Base-by-base conservation (phyloP, 345 rosid species). In the Melaleuca quinquenervia region DNA sequence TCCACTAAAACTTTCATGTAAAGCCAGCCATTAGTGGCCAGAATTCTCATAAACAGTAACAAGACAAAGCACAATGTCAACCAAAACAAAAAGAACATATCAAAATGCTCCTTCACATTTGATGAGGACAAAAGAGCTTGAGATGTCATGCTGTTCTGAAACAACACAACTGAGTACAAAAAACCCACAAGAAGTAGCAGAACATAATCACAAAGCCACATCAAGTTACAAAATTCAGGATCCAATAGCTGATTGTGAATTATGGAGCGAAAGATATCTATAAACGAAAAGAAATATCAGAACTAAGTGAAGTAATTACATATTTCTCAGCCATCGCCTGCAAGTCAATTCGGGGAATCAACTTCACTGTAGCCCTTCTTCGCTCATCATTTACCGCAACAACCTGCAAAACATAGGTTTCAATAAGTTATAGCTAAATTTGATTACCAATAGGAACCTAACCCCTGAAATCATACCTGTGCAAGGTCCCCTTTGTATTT, bases 401-500 rank as follows among this genome's bases (percentile, higher is more conserved):
- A 90, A 97, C 89, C 99, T 97, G 83, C 91, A 93, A 50, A 89
- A 88, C 78, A 21, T 86, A 56, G 76, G 48, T 84, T 75, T 62
- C 14, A 32, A 82, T 80, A 55, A 88, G 29, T 50, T 62, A 48
- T 83, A 82, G 85, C 58, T 18, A 36, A 36, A 70, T 70, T 44
- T 13, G 7, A 70, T 20, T 8, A 70, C 80, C 20, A 70, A 60
- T 64, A 84, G 21, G 55, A 48, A 84, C 44, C 14, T 49, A 45
- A 21, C 78, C 32, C 50, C 75, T 1, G n/a, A 86, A 12, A 53
- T 3, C 29, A 29, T 86, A 97, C 99, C 98, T 95, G 94, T 41
- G 95, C 95, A 83, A 97, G 90, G 90, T 96, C 99, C 83, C 99
- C 99, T 90, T 97, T 96, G 89, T 97, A 96, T 88, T 89, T 97